Evolutionary conservation across 305 asterid species (phyloP).

Genomic region (Stenogyne calaminthoides): DNA sequence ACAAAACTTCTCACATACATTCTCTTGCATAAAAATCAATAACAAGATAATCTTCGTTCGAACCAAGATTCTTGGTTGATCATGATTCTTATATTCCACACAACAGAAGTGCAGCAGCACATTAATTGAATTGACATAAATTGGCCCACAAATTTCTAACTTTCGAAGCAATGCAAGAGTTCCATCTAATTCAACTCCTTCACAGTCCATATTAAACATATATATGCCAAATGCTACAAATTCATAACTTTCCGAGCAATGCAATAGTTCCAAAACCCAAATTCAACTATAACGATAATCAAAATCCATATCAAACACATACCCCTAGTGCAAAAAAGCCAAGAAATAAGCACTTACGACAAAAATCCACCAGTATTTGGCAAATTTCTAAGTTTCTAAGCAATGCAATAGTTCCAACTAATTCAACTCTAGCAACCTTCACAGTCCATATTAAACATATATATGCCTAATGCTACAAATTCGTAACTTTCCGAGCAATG

Average conservation of each 20-base stretch:
- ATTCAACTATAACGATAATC: not conserved
- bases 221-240: not conserved
- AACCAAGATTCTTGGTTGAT: not conserved
- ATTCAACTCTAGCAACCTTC: not conserved
- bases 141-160: not conserved
- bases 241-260: not conserved
- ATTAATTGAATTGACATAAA: not conserved
- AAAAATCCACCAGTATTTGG: constrained; percentile 91
- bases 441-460: constrained; percentile 4
- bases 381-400: too few relatives aligned
- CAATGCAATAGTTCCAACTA: constrained; percentile 15
- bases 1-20: not conserved
- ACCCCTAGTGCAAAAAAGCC: not conserved
- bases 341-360: constrained; percentile 51
- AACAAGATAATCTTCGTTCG: not conserved
- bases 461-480: not conserved
- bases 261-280: constrained; percentile 11
- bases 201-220: constrained; percentile 3
- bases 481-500: not conserved
- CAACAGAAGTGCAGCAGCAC: not conserved
- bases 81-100: not conserved
- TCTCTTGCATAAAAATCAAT: not conserved
- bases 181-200: not conserved
- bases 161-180: constrained; percentile 2
- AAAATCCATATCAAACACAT: not conserved